Base-by-base conservation (phyloP, 2,329 filamentous ascomycete species). In the Ceratocystis eucalypticola region DNA sequence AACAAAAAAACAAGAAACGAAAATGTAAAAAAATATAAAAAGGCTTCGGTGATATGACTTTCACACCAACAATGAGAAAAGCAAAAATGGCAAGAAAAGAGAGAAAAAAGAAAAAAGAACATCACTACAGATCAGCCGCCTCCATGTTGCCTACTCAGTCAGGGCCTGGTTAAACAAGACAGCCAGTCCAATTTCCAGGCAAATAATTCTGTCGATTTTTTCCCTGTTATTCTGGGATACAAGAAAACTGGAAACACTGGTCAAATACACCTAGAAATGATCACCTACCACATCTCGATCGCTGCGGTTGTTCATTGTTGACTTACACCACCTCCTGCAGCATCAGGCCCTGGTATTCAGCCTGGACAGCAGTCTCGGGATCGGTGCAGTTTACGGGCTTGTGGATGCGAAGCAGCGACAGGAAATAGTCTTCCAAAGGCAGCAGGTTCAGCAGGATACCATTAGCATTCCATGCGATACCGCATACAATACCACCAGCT, bases 371-470 rank as follows among this genome's bases (percentile, higher is more conserved):
- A 4, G 72, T 76, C 64, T 76, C 75, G 20, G 72, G 71, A 41
- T 77, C 75, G 33, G 73, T 74, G 69, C 73, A 73, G 71, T 77
- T 76, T 69, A 76, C 72, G 15, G 86, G 86, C 76, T 88, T 89
- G 72, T 88, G 83, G 41, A 88, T 84, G 65, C 84, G 78, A 50
- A 88, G 72, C 15, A 79, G 71, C 77, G 80, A 84, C 45, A 88
- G 75, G 72, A 88, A 87, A 72, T 85, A 88, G 70, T 89, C 87
- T 72, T 89, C 87, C 17, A 88, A 37, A 1, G 82, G 79, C 41
- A 87, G 74, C 65, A 89, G 73, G 72, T 89, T 89, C 65, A 88
- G 75, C 66, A 89, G 72, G 17, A 81, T 71, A 37, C 73, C 73
- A 70, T 82, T 83, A 61, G 74, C 74, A 66, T 80, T 74, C 86